Evolutionary conservation across 164 flowering plant genomes (phyloP), one percentile per base, ranked within the genome.

Genomic region (Macadamia integrifolia): DNA sequence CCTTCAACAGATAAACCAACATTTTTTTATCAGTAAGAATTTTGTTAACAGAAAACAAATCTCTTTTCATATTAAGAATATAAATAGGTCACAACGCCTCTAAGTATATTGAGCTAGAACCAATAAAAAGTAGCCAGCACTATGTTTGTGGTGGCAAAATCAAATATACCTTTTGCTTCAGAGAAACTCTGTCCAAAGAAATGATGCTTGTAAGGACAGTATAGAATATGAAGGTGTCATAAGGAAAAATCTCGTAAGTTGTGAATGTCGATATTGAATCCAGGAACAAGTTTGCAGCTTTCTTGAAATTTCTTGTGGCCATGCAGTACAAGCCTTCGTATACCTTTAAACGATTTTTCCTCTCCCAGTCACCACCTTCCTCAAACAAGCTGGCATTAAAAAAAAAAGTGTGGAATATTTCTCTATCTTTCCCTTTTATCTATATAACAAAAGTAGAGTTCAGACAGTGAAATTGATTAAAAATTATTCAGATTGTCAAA

Each of bases 311-410:
- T 65, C 99, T 84, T 30, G 97, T 84, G 65, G 99, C 80, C 98
- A 94, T 85, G 90, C 89, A 94, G 75, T 78, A 92, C 71, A 92
- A 78, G 67, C 99, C 98, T 73, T 94, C 99, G 67, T 94, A 94
- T 68, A 94, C 99, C 81, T 94, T 92, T 81, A 94, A 76, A 0
- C 98, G 85, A 73, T 94, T 94, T 81, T 94, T 94, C 82, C 98
- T 90, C 74, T 94, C 97, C 99, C 98, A 94, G 73, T 94, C 99
- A 80, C 99, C 99, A 55, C 98, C 99, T 79, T 94, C 98, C 74
- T 94, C 99, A 79, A 94, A 94, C 81, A 94, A 83, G 68, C 99
- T 94, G 86, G 48, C 65, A 78, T 64, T 60, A 66, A 28, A 23
- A 35, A 57, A 3, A 61, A 42, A 60, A 67, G 35, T 69, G 11